Evolutionary conservation across 2,329 filamentous ascomycete species (phyloP), one percentile per base, ranked within the genome.

Genomic region (Samsoniella hepiali): DNA sequence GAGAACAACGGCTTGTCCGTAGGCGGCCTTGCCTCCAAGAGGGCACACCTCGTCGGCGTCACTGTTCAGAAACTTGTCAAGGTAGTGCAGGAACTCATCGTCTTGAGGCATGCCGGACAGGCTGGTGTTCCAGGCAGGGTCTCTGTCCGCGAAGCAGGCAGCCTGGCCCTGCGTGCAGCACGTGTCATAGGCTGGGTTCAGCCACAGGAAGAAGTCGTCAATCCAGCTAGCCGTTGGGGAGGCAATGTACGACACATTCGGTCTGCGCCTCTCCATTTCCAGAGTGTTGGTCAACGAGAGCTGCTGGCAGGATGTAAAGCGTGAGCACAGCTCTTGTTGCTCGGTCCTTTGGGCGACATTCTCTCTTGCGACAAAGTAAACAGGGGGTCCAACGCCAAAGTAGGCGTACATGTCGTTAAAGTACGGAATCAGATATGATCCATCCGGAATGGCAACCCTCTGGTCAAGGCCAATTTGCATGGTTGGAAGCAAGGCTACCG

Each of bases 361-460:
- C 56, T 90, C 85, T 27, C 88, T 87, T 3, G 93, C 92, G 53
- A 99, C 92, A 74, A 99, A 99, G 75, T 98, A 99, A 8, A 99
- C 93, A 0, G 95, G 95, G 56, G 95, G 94, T 0, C 95, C 96
- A 17, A 88, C 88, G 65, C 93, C 91, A 69, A 98, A 90, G 73
- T 99, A 99, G 65, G 88, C 87, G 74, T 97, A 96, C 36, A 99
- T 81, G 73, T 99, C 95, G 71, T 98, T 93, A 77, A 99, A 99
- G 76, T 97, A 99, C 10, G 90, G 87, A 66, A 99, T 97, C 58
- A 99, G 81, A 73, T 99, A 99, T 1, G 94, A 98, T 70, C 91
- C 93, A 67, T 91, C 91, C 0, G 95, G 95, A 64, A 99, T 90
- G 11, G 95, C 95, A 62, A 97, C 94, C 22, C 95, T 88, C 77